phyloP scores from a whole-genome alignment of 1,284 basidiomycete genomes.

The Cystodermella granulosa region DNA sequence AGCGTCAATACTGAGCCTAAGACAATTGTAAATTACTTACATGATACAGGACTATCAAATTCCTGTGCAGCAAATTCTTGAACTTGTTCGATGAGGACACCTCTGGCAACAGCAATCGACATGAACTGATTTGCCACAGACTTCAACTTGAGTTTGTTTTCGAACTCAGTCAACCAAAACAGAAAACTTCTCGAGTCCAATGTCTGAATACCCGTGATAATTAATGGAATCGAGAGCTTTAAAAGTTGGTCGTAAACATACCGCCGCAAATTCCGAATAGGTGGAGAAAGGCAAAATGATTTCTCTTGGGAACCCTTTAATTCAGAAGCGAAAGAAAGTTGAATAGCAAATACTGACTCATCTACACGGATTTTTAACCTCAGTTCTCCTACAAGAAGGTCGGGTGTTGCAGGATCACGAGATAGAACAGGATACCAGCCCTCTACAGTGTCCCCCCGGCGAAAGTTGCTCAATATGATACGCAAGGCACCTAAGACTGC shows the following conservation, averaged over 20 bases:
- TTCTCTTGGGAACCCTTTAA: conserved; percentile 45
- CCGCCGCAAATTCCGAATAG: conserved; percentile 55
- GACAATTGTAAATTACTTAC: too few species aligned
- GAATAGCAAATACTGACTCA: conserved; percentile 52
- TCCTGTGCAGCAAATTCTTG: conserved; percentile 62
- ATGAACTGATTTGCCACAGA: conserved; percentile 57
- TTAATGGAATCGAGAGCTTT: too few species aligned
- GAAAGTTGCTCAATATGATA: conserved; percentile 64
- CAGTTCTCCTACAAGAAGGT: conserved; percentile 67
- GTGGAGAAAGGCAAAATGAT: conserved; percentile 63
- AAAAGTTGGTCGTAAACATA: too few species aligned
- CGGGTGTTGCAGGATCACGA: conserved; percentile 43
- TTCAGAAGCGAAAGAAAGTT: conserved; percentile 12
- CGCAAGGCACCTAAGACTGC: conserved; percentile 55
- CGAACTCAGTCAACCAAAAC: conserved; percentile 70
- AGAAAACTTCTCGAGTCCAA: conserved; percentile 62
- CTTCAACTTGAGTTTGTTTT: conserved; percentile 60
- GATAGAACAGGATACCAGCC: conserved; percentile 78
- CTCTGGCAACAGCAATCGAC: conserved; percentile 62
- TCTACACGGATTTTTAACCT: conserved; percentile 66
- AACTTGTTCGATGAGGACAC: conserved; percentile 61
- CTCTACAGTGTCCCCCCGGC: conserved; percentile 66
- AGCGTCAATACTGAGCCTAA: too few species aligned
- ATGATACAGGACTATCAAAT: conserved; percentile 58
- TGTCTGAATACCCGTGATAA: too few species aligned